Conservation (phyloP, 257 asterid genomes). For the Nemophila menziesii region DNA sequence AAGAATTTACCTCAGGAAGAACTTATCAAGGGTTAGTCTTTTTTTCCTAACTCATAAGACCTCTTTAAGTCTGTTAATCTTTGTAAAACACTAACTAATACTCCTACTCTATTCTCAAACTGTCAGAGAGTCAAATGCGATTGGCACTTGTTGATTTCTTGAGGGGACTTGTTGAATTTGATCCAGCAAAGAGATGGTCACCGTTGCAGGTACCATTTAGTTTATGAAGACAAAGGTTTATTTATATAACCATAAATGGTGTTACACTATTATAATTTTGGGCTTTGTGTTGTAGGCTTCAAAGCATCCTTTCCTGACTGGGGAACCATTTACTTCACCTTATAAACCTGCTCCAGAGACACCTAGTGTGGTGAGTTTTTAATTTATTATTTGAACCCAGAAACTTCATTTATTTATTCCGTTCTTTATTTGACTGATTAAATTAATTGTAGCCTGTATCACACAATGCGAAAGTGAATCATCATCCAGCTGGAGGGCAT, state of each 20-base stretch:
- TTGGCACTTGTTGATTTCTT: conserved; percentile 83
- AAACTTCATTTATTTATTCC: background rate
- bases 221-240: background rate
- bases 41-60: conserved; percentile 10
- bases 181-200: conserved; percentile 97
- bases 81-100: background rate
- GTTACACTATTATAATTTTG: background rate
- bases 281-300: conserved; percentile 50
- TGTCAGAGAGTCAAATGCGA: conserved; percentile 72
- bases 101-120: conserved; percentile 9
- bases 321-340: conserved; percentile 87
- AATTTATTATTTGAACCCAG: background rate
- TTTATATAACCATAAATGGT: background rate
- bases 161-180: conserved; percentile 94
- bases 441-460: conserved; percentile 58
- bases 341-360: conserved; percentile 84
- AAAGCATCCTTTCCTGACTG: conserved; percentile 96
- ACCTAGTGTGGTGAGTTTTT: conserved; percentile 82
- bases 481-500: conserved; percentile 98
- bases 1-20: conserved; percentile 71
- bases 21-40: conserved; percentile 50
- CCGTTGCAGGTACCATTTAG: conserved; percentile 64
- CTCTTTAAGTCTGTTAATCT: background rate
- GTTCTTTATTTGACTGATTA: background rate
- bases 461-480: conserved; percentile 79